Conservation (phyloP, 495 filamentous ascomycete species). For the Hypoxylon intermedium region DNA sequence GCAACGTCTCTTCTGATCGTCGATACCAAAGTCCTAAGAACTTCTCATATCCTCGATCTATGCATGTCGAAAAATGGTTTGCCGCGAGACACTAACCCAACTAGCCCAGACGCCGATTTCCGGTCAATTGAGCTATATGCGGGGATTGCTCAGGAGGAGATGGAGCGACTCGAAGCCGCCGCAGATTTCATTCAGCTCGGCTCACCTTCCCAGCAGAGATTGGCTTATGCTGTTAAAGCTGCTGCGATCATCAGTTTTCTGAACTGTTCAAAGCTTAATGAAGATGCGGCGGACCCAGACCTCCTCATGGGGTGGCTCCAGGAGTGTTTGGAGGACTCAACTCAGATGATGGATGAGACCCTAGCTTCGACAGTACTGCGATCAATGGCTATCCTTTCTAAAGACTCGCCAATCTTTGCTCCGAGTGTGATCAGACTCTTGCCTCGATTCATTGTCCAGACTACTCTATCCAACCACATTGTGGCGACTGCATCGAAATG, state of each 20-base stretch:
- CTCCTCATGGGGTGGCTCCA: conserved; percentile 88
- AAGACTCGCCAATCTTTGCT: conserved; percentile 72
- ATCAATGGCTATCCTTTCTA: conserved; percentile 80
- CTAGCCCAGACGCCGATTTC: conserved; percentile 55
- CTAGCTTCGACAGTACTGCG: conserved; percentile 79
- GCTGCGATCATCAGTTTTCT: conserved; percentile 82
- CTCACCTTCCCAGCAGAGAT: conserved; percentile 83
- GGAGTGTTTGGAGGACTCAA: conserved; percentile 72
- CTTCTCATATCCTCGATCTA: conserved; percentile 75
- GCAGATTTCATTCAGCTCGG: conserved; percentile 86
- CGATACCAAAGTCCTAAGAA: conserved; percentile 63
- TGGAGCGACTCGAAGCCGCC: conserved; percentile 84
- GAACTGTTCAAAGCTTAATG: conserved; percentile 80
- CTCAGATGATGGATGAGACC: conserved; percentile 78
- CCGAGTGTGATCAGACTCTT: conserved; percentile 80
- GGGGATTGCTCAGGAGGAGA: conserved; percentile 77
- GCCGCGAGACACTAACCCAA: conserved; percentile 47
- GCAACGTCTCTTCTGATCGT: conserved; percentile 75
- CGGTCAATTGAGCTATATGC: conserved; percentile 72
- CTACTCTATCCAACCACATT: conserved; percentile 66
- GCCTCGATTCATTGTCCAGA: conserved; percentile 83
- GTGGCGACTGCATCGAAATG: conserved; percentile 79
- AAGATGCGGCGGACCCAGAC: conserved; percentile 79
- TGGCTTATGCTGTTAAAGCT: conserved; percentile 86
- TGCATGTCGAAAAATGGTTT: conserved; percentile 63